These are phyloP conservation scores for Ballota nigra DNA, from an alignment of 257 asterid genomes.

Conservation along the genomic window DNA sequence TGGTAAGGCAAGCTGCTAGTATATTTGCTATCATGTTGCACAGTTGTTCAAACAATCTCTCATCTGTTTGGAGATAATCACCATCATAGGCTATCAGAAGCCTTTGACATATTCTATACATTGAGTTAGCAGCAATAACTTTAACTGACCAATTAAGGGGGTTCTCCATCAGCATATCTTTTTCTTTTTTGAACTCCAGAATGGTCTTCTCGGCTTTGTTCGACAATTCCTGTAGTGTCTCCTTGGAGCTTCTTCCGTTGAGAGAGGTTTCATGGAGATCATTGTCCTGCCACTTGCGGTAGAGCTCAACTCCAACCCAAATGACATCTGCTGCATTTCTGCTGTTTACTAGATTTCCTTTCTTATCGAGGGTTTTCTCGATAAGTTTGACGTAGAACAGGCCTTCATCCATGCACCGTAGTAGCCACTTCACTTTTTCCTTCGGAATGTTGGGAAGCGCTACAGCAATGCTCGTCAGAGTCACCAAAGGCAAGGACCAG, in stretches of 20 bases:
- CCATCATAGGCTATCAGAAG: conserved; percentile 21
- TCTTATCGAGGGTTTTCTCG: conserved; percentile 34
- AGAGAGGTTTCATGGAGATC: conserved; percentile 37
- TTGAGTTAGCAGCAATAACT: conserved; percentile 38
- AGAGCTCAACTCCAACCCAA: conserved; percentile 34
- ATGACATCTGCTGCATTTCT: conserved; percentile 39
- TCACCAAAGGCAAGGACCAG: conserved; percentile 50
- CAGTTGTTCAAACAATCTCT: conserved; percentile 32
- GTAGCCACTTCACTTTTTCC: conserved; percentile 16
- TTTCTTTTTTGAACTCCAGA: conserved; percentile 22
- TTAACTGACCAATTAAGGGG: conserved; percentile 33
- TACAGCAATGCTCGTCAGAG: conserved; percentile 39
- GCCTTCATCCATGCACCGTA: conserved; percentile 36
- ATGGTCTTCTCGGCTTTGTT: conserved; percentile 25
- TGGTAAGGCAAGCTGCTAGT: conserved; percentile 42
- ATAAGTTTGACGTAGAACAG: conserved; percentile 31
- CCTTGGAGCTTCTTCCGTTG: conserved; percentile 19
- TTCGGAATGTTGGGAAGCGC: conserved; percentile 34
- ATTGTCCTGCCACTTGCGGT: conserved; percentile 35
- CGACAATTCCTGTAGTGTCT: conserved; percentile 24
- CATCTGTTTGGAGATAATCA: conserved; percentile 20
- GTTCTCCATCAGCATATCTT: conserved; percentile 26
- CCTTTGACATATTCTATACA: conserved; percentile 36
- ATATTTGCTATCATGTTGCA: conserved; percentile 36
- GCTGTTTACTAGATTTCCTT: conserved; percentile 16